A percentile compares a stretch with the other conserved stretches of the same genome.
Evolutionary conservation across 306 rosid species (phyloP).

Genomic region (Lablab purpureus): DNA sequence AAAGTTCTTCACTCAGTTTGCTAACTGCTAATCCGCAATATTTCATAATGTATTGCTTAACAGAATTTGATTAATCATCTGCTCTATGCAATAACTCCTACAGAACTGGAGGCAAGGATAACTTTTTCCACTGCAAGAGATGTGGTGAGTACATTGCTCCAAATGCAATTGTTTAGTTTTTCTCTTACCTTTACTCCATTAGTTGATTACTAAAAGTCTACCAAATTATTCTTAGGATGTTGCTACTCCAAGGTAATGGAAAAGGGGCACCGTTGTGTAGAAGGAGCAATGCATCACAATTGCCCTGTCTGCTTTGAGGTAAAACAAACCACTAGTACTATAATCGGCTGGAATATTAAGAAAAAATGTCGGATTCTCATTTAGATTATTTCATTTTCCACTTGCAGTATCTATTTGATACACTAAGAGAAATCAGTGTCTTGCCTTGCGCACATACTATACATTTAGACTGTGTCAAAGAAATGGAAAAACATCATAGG

Average conservation of each 20-base stretch:
- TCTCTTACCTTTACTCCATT: not conserved
- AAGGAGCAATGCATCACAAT: conserved; percentile 86
- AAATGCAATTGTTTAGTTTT: conserved; percentile 6
- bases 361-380: conserved; percentile 20
- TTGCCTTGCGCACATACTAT: conserved; percentile 92
- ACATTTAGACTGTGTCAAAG: conserved; percentile 78
- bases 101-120: conserved; percentile 87
- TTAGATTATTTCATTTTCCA: conserved; percentile 20
- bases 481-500: conserved; percentile 80
- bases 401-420: conserved; percentile 80
- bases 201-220: conserved; percentile 16
- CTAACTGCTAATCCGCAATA: not conserved
- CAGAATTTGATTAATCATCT: conserved; percentile 24
- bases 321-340: conserved; percentile 13
- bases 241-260: conserved; percentile 76
- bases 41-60: not conserved
- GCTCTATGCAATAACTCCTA: conserved; percentile 16
- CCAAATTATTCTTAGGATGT: conserved; percentile 59
- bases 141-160: conserved; percentile 63
- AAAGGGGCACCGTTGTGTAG: conserved; percentile 73
- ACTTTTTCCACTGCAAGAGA: conserved; percentile 82
- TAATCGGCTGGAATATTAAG: not conserved
- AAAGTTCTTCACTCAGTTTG: conserved; percentile 39
- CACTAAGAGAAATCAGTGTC: conserved; percentile 68
- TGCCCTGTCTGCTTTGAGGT: conserved; percentile 95